Base-by-base conservation (phyloP, 768 basidiomycete genomes). In the Lactifluus subvellereus region DNA sequence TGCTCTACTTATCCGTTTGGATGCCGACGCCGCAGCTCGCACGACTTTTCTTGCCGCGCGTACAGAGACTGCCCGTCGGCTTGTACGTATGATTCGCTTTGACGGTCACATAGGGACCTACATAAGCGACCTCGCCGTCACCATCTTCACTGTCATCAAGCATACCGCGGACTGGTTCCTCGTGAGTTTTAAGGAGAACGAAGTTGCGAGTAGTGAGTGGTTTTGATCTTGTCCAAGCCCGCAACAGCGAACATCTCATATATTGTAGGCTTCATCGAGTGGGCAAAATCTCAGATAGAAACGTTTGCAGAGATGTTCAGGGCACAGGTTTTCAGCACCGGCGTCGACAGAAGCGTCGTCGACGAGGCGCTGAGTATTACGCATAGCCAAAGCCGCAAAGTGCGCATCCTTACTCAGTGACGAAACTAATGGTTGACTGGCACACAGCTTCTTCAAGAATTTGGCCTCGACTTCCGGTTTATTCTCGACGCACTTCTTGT, bases 101-200 rank as follows among this genome's bases (percentile, higher is more conserved):
- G 93, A 96, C 67, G 95, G 96, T 2, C 85, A 94, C 69, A 85
- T 95, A 38, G 83, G 82, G 3, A 80, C 87, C 54, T 98, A 96
- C 69, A 82, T 98, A 53, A 87, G 85, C 38, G 92, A 98, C 70
- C 78, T 98, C 38, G 85, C 93, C 2, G 80, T 94, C 47, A 91
- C 98, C 0, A 84, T 88, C 61, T 98, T 98, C 69, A 97, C 94
- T 0, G 87, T 91, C 1, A 89, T 99, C 72, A 95, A 97, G 72
- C 93, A 98, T 71, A 97, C 95, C 1, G 92, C 92, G 14, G 96
- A 99, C 75, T 99, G 97, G 97, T 99, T 92, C 74, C 78, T 98
- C 68, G 87, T 89, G 0, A 94, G 93, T 60, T 99, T 97, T 75
- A 91, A 88, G 73, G 97, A 98, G 74, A 94, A 97, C 71, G 87